Percentiles rank a stretch among this genome's conserved stretches.
phyloP scores from a whole-genome alignment of 1,284 basidiomycete genomes.

The Kalmanozyma brasiliensis region DNA sequence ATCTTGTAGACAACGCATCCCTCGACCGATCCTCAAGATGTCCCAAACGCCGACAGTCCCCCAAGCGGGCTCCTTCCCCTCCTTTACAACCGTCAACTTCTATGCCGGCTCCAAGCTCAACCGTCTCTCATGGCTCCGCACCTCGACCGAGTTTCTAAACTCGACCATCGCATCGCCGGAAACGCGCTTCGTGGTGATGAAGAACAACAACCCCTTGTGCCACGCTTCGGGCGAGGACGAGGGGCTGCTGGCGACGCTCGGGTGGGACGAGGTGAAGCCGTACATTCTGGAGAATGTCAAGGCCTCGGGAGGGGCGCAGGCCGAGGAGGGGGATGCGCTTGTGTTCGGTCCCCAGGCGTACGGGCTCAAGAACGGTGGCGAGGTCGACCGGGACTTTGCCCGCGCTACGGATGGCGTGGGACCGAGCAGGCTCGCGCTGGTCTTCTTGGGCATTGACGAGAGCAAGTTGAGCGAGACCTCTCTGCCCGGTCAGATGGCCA shows the following conservation, averaged over 20 bases:
- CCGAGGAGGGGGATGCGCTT: constrained; percentile 6
- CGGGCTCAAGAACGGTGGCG: constrained; percentile 22
- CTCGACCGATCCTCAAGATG: constrained; percentile 9
- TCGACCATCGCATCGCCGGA: constrained; percentile 58
- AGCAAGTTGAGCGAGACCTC: constrained; percentile 10
- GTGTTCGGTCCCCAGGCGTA: constrained; percentile 60
- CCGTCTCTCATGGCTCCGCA: constrained; percentile 66
- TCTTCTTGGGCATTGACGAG: constrained; percentile 63
- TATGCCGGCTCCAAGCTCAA: constrained; percentile 61
- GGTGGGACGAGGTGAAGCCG: constrained; percentile 63
- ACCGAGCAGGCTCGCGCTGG: constrained; percentile 50
- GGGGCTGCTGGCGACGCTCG: constrained; percentile 55
- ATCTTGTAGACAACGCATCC: neutral
- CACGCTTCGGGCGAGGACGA: constrained; percentile 36
- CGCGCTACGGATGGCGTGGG: constrained; percentile 51
- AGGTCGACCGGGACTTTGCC: constrained; percentile 33
- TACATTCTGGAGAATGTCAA: constrained; percentile 47
- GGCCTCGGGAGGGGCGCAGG: constrained; percentile 24
- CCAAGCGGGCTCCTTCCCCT: constrained; percentile 23
- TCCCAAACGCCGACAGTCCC: neutral
- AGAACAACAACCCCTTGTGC: constrained; percentile 65
- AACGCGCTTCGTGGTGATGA: constrained; percentile 65
- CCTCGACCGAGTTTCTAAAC: constrained; percentile 65
- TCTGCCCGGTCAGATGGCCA: constrained; percentile 46
- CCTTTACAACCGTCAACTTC: constrained; percentile 59